These are phyloP conservation scores for Termitomyces sp. DNA, from an alignment of 768 basidiomycete species.

Conservation along the genomic window DNA sequence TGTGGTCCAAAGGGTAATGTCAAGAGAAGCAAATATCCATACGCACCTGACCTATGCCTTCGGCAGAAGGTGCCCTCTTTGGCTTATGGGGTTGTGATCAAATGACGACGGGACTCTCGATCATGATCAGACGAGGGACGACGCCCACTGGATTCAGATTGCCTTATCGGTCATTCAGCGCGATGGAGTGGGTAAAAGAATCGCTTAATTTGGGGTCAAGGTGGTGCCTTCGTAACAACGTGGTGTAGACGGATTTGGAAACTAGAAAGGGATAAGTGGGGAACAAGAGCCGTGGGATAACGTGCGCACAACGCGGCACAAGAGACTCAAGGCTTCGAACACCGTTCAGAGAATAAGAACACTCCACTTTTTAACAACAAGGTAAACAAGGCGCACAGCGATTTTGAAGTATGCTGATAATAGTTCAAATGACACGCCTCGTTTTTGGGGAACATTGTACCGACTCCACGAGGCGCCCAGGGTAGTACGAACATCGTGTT, in stretches of 20 bases:
- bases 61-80: neutral
- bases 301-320: neutral
- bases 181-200: constrained; percentile 1
- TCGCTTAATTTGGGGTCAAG: neutral
- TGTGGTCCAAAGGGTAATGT: neutral
- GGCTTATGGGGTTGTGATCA: neutral
- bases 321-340: neutral
- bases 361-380: constrained; percentile 1
- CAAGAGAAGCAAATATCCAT: neutral
- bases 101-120: constrained; percentile 13
- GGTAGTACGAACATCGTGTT: neutral
- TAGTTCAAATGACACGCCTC: neutral
- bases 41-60: constrained; percentile 1
- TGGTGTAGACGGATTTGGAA: constrained; percentile 2
- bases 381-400: constrained; percentile 3
- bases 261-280: neutral
- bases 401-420: neutral
- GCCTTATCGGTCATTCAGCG: constrained; percentile 1
- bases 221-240: constrained; percentile 16
- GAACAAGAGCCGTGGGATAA: constrained; percentile 9
- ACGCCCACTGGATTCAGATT: neutral
- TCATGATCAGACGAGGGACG: constrained; percentile 15
- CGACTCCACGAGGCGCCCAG: constrained; percentile 8
- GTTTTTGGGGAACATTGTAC: constrained; percentile 1
- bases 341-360: constrained; percentile 8